Conservation (phyloP, 768 basidiomycete genomes). For the Rhodotorula sphaerocarpa region DNA sequence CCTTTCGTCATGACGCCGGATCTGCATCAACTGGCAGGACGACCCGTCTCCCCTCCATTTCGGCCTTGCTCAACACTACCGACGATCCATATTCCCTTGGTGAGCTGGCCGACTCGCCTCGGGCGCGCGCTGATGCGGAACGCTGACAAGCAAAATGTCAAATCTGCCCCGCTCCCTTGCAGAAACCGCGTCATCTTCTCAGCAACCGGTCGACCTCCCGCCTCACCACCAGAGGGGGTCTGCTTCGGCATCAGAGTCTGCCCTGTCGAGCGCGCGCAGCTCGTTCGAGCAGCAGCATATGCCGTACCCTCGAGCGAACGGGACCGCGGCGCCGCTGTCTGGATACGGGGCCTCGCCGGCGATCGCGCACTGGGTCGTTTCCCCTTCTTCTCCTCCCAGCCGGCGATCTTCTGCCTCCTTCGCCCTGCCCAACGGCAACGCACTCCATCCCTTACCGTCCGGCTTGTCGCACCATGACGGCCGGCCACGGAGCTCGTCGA, state of each 20-base stretch:
- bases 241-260: too few species aligned
- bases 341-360: too few species aligned
- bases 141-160: too few species aligned
- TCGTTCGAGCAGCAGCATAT: too few species aligned
- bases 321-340: too few species aligned
- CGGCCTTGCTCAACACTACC: slow-evolving; percentile 11
- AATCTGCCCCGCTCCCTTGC: too few species aligned
- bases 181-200: too few species aligned
- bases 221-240: too few species aligned
- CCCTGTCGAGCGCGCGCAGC: too few species aligned
- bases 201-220: too few species aligned
- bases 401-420: not conserved
- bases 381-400: not conserved
- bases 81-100: not conserved
- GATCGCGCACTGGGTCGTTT: not conserved
- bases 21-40: not conserved
- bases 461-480: not conserved
- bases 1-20: not conserved
- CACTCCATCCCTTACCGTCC: slow-evolving; percentile 3
- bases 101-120: not conserved
- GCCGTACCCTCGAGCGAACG: too few species aligned
- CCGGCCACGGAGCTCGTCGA: not conserved
- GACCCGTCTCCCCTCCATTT: slow-evolving; percentile 19
- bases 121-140: too few species aligned
- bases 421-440: slow-evolving; percentile 13